Conservation (phyloP, 345 rosid genomes). For the Populus ilicifolia region DNA sequence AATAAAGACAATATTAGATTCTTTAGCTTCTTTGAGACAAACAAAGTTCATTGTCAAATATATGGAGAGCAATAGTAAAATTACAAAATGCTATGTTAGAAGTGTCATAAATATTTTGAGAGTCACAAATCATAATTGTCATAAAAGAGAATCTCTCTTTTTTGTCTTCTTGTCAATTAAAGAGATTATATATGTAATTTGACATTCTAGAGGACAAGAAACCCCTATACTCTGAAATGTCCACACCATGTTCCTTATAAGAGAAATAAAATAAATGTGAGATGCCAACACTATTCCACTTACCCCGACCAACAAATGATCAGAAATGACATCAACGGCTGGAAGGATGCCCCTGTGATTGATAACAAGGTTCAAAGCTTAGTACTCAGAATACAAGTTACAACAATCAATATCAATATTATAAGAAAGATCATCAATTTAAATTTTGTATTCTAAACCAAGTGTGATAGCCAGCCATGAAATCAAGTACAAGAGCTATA, state of each 20-base stretch:
- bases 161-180: neutral
- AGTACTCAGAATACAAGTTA: neutral
- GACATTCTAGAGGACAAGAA: neutral
- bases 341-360: slow-evolving; percentile 86
- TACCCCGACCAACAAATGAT: slow-evolving; percentile 77
- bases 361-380: slow-evolving; percentile 3
- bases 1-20: neutral
- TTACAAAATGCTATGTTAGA: too few species aligned
- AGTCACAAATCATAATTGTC: neutral
- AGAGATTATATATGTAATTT: neutral
- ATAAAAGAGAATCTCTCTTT: neutral
- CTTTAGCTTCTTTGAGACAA: neutral
- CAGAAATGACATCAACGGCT: slow-evolving; percentile 80
- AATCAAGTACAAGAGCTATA: neutral
- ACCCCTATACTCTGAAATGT: neutral
- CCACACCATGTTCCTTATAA: neutral
- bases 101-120: neutral
- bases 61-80: neutral
- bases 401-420: neutral
- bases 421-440: neutral
- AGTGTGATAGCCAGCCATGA: neutral
- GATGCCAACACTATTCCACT: slow-evolving; percentile 17
- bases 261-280: neutral
- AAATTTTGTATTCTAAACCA: neutral
- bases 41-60: too few species aligned